phyloP scores from a whole-genome alignment of 176 grass and related monocot species.

The Thinopyrum elongatum region DNA sequence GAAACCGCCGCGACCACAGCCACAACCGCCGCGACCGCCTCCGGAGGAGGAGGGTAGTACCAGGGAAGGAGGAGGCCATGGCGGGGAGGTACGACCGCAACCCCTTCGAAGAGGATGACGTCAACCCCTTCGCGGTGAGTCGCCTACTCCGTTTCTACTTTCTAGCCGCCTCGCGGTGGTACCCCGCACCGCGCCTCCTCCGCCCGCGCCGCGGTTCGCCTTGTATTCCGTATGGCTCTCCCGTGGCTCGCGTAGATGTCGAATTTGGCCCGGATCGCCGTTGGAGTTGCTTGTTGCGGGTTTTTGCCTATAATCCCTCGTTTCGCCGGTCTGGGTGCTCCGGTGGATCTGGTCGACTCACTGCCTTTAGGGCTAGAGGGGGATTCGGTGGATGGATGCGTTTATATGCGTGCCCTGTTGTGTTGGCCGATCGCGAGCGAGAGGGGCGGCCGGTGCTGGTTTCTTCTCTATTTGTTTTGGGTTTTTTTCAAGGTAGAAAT shows the following conservation, averaged over 20 bases:
- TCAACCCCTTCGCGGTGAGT: constrained; percentile 92
- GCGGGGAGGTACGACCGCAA: constrained; percentile 89
- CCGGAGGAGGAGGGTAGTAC: neutral
- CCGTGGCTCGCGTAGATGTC: neutral
- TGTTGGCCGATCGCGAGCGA: constrained; percentile 1
- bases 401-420: neutral
- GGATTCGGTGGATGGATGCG: neutral
- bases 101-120: constrained; percentile 92
- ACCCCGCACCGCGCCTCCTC: neutral
- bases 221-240: neutral
- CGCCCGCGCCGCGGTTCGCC: neutral
- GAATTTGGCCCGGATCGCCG: neutral
- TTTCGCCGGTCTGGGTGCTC: neutral
- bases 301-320: neutral
- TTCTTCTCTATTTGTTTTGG: neutral
- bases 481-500: constrained; percentile 10
- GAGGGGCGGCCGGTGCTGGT: neutral
- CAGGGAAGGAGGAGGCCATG: constrained; percentile 42
- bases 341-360: constrained; percentile 20
- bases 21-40: neutral
- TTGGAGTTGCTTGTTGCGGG: neutral
- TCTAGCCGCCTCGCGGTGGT: neutral
- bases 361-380: neutral
- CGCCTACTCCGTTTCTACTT: neutral
- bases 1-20: constrained; percentile 7